phyloP scores from a whole-genome alignment of 106 monocot genomes.

The Acorus gramineus region DNA sequence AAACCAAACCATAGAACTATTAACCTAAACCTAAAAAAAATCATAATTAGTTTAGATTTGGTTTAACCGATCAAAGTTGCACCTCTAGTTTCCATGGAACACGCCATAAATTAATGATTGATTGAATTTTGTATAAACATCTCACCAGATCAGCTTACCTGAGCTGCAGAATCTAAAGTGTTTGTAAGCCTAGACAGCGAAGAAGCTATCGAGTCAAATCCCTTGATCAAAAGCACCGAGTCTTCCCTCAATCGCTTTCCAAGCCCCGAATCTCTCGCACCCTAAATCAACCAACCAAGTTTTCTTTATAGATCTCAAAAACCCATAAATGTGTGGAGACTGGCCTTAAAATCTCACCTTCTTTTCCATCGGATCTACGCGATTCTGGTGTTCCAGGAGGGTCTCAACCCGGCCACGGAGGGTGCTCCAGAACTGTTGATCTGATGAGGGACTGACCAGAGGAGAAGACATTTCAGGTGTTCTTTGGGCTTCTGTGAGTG shows the following conservation, averaged over 20 bases:
- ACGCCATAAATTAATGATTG: too few relatives aligned
- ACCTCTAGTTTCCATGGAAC: too few relatives aligned
- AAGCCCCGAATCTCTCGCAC: conserved; percentile 23
- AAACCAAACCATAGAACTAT: too few relatives aligned
- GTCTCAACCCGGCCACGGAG: conserved; percentile 53
- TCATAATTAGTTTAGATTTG: too few relatives aligned
- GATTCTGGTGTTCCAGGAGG: conserved; percentile 47
- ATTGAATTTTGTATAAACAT: too few relatives aligned
- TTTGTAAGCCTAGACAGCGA: conserved; percentile 68
- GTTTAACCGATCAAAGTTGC: too few relatives aligned
- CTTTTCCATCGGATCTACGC: background rate
- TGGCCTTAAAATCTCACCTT: background rate
- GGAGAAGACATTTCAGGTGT: conserved; percentile 18
- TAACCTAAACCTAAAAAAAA: too few relatives aligned
- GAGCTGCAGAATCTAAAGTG: conserved; percentile 41
- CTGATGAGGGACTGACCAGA: conserved; percentile 42
- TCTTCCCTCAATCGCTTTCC: conserved; percentile 58
- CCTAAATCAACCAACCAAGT: conserved; percentile 5
- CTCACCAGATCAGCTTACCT: conserved; percentile 24
- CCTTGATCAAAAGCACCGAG: conserved; percentile 63
- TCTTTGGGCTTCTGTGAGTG: too few relatives aligned
- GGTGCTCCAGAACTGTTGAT: conserved; percentile 51
- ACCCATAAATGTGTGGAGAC: background rate
- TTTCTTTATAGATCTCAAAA: background rate
- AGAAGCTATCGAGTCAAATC: conserved; percentile 77